phyloP scores from a whole-genome alignment of 306 rosid species.

The Astragalus glycyphyllos region DNA sequence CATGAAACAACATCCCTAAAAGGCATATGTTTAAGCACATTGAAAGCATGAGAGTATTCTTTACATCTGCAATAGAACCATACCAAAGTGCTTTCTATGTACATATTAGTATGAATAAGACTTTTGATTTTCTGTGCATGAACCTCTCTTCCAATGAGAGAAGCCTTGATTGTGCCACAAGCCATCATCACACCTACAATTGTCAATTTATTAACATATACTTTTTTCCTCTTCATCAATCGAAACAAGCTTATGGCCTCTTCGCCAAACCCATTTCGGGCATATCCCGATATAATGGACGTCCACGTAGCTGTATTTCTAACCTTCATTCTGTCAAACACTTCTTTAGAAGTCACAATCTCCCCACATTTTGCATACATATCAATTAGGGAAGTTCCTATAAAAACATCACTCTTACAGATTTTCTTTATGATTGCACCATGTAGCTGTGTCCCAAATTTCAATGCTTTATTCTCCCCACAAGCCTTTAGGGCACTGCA shows the following conservation, averaged over 20 bases:
- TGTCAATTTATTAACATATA: slow-evolving; percentile 67
- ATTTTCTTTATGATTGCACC: slow-evolving; percentile 71
- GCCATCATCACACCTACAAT: slow-evolving; percentile 76
- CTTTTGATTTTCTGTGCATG: slow-evolving; percentile 76
- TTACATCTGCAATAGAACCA: slow-evolving; percentile 94
- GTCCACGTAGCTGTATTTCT: slow-evolving; percentile 96
- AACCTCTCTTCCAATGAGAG: slow-evolving; percentile 71
- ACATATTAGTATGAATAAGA: slow-evolving; percentile 47
- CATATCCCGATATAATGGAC: slow-evolving; percentile 86
- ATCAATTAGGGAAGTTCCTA: slow-evolving; percentile 83
- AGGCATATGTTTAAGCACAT: slow-evolving; percentile 79
- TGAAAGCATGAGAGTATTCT: slow-evolving; percentile 61
- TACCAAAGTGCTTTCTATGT: slow-evolving; percentile 77
- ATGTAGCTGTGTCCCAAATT: slow-evolving; percentile 79
- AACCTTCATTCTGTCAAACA: slow-evolving; percentile 71
- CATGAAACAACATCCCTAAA: slow-evolving; percentile 83
- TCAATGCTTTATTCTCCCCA: slow-evolving; percentile 65
- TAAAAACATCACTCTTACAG: slow-evolving; percentile 68
- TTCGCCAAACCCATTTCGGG: slow-evolving; percentile 76
- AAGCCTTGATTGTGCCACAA: slow-evolving; percentile 70
- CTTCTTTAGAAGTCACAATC: slow-evolving; percentile 61
- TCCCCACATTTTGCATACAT: slow-evolving; percentile 94
- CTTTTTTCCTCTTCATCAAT: slow-evolving; percentile 64
- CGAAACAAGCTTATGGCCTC: slow-evolving; percentile 76
- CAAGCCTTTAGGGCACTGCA: slow-evolving; percentile 88